Conservation (phyloP, 495 filamentous ascomycete species). For the Penicillium waksmanii region DNA sequence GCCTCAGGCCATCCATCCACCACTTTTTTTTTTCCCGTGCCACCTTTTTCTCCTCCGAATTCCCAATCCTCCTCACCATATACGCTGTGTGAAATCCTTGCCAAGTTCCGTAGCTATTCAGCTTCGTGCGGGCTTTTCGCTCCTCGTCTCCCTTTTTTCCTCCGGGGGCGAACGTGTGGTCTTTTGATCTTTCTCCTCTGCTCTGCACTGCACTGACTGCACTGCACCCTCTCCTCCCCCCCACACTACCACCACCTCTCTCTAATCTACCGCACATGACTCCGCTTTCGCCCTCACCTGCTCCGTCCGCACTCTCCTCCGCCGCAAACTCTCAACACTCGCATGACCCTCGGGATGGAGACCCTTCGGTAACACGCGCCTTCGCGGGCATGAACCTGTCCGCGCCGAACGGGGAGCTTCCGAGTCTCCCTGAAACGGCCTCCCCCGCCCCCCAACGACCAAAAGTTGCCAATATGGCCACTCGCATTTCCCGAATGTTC, state of each 20-base stretch:
- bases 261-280: constrained; percentile 49
- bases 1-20: constrained; percentile 39
- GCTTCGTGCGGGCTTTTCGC: constrained; percentile 32
- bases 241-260: constrained; percentile 8
- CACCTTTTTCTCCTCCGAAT: constrained; percentile 14
- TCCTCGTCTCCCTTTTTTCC: constrained; percentile 17
- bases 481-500: constrained; percentile 66
- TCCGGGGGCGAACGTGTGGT: constrained; percentile 22
- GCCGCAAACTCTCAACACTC: constrained; percentile 47
- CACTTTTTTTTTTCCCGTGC: constrained; percentile 32
- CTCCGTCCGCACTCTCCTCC: constrained; percentile 50
- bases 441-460: constrained; percentile 43
- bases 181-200: neutral
- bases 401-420: constrained; percentile 41
- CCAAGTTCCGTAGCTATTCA: constrained; percentile 3
- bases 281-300: constrained; percentile 49
- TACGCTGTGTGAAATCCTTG: constrained; percentile 1
- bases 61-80: neutral
- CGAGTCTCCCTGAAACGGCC: constrained; percentile 29
- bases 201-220: no score
- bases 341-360: constrained; percentile 46
- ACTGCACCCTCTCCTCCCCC: constrained; percentile 1
- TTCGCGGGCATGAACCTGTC: constrained; percentile 52
- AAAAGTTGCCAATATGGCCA: constrained; percentile 55
- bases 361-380: constrained; percentile 50